Evolutionary conservation across 306 rosid species (phyloP).

Genomic region (Morella rubra): DNA sequence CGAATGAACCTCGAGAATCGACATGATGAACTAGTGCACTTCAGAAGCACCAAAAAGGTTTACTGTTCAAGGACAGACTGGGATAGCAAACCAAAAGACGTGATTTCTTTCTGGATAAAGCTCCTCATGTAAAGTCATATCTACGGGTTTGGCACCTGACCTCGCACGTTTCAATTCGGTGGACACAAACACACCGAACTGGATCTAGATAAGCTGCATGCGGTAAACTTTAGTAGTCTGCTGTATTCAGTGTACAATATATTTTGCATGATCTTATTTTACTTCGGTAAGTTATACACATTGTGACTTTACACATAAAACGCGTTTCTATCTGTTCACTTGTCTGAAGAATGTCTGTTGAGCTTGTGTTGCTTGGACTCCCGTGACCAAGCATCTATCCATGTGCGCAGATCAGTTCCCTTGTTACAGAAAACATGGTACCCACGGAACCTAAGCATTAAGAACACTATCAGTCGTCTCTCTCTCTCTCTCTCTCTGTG

Average conservation of each 20-base stretch:
- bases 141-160: background rate
- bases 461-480: background rate
- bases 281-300: too few relatives aligned
- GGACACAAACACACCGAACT: background rate
- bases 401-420: background rate
- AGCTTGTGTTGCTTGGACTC: background rate
- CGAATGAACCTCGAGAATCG: too few relatives aligned
- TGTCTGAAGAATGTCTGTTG: background rate
- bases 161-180: background rate
- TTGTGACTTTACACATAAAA: background rate
- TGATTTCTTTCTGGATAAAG: background rate
- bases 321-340: background rate
- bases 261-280: too few relatives aligned
- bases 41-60: background rate
- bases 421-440: background rate
- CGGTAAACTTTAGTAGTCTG: background rate
- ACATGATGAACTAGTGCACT: background rate
- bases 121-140: background rate
- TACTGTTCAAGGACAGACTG: too few relatives aligned
- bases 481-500: background rate
- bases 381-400: background rate
- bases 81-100: background rate
- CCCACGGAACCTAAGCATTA: background rate
- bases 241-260: background rate
- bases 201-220: background rate